These are phyloP conservation scores for Trametes pubescens DNA, from an alignment of 1,284 basidiomycete genomes.

Conservation along the genomic window DNA sequence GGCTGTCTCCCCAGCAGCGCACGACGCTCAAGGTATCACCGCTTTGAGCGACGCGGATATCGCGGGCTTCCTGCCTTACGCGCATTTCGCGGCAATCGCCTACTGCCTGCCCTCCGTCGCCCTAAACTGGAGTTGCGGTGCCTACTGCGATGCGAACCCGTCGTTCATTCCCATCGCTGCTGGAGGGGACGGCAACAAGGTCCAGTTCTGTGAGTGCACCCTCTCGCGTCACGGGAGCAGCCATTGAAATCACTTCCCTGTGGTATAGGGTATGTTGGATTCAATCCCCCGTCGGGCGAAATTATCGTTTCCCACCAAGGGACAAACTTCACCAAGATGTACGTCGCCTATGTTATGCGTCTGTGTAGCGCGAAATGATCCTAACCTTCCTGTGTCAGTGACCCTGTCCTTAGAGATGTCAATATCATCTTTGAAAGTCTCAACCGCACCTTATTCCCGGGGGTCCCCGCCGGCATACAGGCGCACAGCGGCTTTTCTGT, in stretches of 20 bases:
- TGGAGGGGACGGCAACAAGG: conserved; percentile 61
- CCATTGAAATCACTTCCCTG: background rate
- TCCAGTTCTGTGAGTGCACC: conserved; percentile 55
- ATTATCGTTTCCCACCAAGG: conserved; percentile 48
- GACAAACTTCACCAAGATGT: conserved; percentile 58
- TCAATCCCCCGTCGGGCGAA: conserved; percentile 40
- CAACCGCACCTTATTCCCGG: conserved; percentile 60
- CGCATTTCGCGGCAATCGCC: conserved; percentile 60
- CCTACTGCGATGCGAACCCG: conserved; percentile 58
- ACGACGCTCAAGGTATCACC: conserved; percentile 27
- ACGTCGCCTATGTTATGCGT: conserved; percentile 22
- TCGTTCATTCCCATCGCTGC: conserved; percentile 64
- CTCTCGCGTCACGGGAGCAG: background rate
- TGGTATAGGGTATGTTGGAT: conserved; percentile 47
- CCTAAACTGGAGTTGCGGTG: conserved; percentile 61
- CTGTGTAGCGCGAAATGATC: background rate
- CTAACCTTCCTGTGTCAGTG: conserved; percentile 26
- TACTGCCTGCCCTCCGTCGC: conserved; percentile 58
- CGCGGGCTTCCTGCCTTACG: conserved; percentile 56
- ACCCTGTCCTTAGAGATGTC: conserved; percentile 47
- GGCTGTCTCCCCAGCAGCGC: background rate
- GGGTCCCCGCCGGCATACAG: conserved; percentile 51
- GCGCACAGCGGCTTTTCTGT: conserved; percentile 66
- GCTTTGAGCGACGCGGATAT: conserved; percentile 44
- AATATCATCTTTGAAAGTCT: conserved; percentile 39